Base-by-base conservation (phyloP, 805 yeast genomes). In the Candida boleticola region DNA sequence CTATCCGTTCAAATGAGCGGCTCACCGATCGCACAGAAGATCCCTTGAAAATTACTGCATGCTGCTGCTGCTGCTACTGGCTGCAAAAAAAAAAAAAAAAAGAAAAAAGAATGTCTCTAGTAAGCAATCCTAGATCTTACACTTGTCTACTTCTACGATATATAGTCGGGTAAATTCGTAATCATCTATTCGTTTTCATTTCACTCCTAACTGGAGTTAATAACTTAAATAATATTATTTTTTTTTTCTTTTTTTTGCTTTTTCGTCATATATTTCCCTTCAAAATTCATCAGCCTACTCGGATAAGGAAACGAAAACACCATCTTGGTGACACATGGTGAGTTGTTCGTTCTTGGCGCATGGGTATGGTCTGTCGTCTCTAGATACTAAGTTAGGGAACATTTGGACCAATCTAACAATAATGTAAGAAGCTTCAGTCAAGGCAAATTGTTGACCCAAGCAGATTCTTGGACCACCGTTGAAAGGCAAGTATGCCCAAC, bases 391-490 rank as follows among this genome's bases (percentile, higher is more conserved):
- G 29, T 50, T 51, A 5, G 61, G 60, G 46, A 58, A 58, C 45
- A 53, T 23, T 46, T 57, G 61, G 19, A 50, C 40, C 26, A 73
- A 51, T 46, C 77, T 61, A 14, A 61, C 66, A 32, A 71, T 49
- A 16, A 67, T 60, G 54, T 72, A 75, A 17, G 73, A 62, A 10
- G 77, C 74, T 57, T 76, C 80, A 17, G 79, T 74, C 17, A 76
- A 66, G 5, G 80, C 81, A 56, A 74, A 74, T 56, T 76, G 80
- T 60, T 76, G 80, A 31, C 80, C 81, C 41, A 76, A 60, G 52
- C 80, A 76, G 44, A 76, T 74, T 46, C 81, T 58, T 18, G 80
- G 80, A 5, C 81, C 81, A 35, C 80, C 81, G 49, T 74, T 74
- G 59, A 75, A 75, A 20, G 80, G 79, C 25, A 74, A 55, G 54